Base-by-base conservation (phyloP, 768 basidiomycete genomes). In the Neoboletus magnificus region DNA sequence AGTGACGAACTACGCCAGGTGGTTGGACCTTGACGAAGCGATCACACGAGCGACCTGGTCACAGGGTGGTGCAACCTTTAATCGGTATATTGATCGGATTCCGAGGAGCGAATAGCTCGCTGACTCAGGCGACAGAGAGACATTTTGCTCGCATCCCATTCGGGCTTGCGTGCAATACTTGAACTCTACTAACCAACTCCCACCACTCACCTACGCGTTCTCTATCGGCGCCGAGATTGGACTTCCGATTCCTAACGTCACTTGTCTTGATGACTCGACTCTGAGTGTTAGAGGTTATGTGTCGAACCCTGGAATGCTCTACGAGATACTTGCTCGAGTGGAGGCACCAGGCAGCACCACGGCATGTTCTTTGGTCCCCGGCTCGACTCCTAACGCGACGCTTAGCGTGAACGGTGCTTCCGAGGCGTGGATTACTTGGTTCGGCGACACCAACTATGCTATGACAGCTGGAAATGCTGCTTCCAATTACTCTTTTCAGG, bases 381-480 rank as follows among this genome's bases (percentile, higher is more conserved):
- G 64, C 11, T 62, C 67, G 35, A 58, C 74, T 5, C 69, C 73
- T 9, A 83, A 82, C 51, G 78, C 79, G 23, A 79, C 79, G 2
- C 53, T 89, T 22, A 70, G 69, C 32, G 74, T 89, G 15, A 66
- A 65, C 8, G 68, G 73, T 20, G 74, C 79, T 27, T 71, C 72
- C 2, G 82, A 84, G 55, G 76, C 83, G 0, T 87, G 82, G 84
- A 70, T 89, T 60, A 80, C 82, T 8, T 89, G 87, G 86, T 80
- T 83, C 18, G 88, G 87, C n/a, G 86, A 78, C 29, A 90, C 89
- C 16, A 78, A 89, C 45, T 90, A 84, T 65, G 74, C 81, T 56
- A 81, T 83, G 68, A 68, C 80, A 58, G 82, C 86, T 1, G 88
- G 88, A 30, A 77, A 81, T 57, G 73, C 71, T 4, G 76, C 77